Conservation (phyloP, 768 basidiomycete species). For the Trametes elegans region DNA sequence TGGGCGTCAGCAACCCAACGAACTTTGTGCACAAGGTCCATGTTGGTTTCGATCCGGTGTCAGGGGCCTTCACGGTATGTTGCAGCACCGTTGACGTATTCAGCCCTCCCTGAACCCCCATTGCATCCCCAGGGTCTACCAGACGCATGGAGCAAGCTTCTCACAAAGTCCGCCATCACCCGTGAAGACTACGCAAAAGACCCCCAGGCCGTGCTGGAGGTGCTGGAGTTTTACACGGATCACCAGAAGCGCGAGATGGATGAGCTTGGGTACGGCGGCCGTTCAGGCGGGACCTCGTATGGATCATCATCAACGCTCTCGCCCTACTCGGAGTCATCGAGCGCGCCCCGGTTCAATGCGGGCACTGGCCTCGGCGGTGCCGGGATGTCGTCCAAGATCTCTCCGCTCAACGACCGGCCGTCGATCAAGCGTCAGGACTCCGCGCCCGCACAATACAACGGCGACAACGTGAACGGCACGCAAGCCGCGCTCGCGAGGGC, state of each 20-base stretch:
- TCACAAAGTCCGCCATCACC: constrained; percentile 96
- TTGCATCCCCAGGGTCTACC: constrained; percentile 72
- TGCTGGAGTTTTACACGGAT: constrained; percentile 97
- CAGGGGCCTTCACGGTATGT: constrained; percentile 91
- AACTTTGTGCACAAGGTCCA: constrained; percentile 99
- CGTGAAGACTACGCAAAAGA: constrained; percentile 97
- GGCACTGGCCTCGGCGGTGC: constrained; percentile 89
- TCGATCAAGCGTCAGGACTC: constrained; percentile 46
- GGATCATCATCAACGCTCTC: constrained; percentile 27
- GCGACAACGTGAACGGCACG: constrained; percentile 29
- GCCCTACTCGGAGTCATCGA: constrained; percentile 35
- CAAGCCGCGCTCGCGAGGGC: constrained; percentile 49
- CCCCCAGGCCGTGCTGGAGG: constrained; percentile 95
- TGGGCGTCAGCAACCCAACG: constrained; percentile 92
- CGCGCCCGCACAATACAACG: constrained; percentile 37
- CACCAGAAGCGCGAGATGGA: constrained; percentile 95
- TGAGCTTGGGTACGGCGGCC: constrained; percentile 40
- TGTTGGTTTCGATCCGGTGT: constrained; percentile 93
- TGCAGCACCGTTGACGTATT: background rate
- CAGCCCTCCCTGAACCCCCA: background rate
- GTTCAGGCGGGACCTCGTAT: constrained; percentile 24
- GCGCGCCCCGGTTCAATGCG: constrained; percentile 80
- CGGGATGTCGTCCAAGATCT: constrained; percentile 38
- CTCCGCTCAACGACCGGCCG: constrained; percentile 37
- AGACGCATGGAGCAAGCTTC: constrained; percentile 95